phyloP scores from a whole-genome alignment of 2,329 filamentous ascomycete genomes.

The Arthrobotrys sphaeroides region DNA sequence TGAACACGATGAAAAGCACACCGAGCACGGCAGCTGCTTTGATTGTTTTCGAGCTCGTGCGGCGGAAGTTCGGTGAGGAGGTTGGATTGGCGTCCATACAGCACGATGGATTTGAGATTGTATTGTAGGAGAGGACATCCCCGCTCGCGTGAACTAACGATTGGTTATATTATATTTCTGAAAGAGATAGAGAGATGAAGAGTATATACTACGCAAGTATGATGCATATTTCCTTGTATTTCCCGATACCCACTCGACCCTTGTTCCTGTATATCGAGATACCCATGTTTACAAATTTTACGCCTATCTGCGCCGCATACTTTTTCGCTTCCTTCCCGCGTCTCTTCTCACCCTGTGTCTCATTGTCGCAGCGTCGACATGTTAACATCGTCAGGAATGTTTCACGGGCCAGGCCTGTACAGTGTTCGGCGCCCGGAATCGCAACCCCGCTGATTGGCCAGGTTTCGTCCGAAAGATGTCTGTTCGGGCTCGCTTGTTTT shows the following conservation, averaged over 20 bases:
- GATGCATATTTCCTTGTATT: slow-evolving; percentile 1
- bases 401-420: neutral
- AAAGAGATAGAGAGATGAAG: too few species aligned
- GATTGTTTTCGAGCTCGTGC: slow-evolving; percentile 80
- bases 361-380: neutral
- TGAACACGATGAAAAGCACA: slow-evolving; percentile 76
- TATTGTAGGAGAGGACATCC: slow-evolving; percentile 63
- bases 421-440: neutral
- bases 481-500: slow-evolving; percentile 14
- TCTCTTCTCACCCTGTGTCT: neutral
- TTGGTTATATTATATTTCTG: too few species aligned
- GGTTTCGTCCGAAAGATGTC: neutral
- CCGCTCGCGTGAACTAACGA: neutral
- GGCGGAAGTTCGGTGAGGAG: slow-evolving; percentile 75
- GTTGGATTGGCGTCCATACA: slow-evolving; percentile 72
- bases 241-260: slow-evolving; percentile 9
- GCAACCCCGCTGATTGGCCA: slow-evolving; percentile 12
- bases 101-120: slow-evolving; percentile 76
- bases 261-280: slow-evolving; percentile 6
- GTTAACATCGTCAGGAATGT: neutral
- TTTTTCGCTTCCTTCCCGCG: neutral
- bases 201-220: slow-evolving; percentile 7
- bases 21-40: slow-evolving; percentile 79
- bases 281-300: neutral
- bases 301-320: neutral